Conservation (phyloP, 805 yeast species). For the Sugiyamaella valdiviana region DNA sequence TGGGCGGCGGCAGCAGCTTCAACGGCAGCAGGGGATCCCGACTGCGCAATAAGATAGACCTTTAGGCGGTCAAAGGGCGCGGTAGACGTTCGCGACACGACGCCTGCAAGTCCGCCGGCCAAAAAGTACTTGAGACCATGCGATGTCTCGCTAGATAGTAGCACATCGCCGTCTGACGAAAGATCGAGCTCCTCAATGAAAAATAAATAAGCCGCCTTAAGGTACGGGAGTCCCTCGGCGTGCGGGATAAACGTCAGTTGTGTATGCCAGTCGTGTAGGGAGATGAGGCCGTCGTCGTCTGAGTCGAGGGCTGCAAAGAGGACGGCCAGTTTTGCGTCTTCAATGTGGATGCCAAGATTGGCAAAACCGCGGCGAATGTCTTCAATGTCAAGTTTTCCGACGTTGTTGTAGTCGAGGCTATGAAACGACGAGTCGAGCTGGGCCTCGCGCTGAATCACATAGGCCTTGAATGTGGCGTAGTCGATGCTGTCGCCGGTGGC, state of each 20-base stretch:
- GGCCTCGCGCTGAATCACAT: constrained; percentile 59
- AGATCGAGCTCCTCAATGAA: constrained; percentile 76
- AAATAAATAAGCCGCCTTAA: constrained; percentile 73
- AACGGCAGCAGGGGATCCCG: constrained; percentile 31
- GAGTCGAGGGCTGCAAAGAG: constrained; percentile 52
- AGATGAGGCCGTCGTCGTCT: constrained; percentile 58
- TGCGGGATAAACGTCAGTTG: constrained; percentile 80
- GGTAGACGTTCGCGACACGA: constrained; percentile 89
- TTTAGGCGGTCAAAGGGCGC: constrained; percentile 96
- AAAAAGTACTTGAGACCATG: constrained; percentile 86
- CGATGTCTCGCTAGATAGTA: constrained; percentile 68
- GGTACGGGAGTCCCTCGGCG: constrained; percentile 39
- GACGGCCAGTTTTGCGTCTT: constrained; percentile 45
- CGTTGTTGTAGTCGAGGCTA: constrained; percentile 62
- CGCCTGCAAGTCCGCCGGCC: constrained; percentile 96
- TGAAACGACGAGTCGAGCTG: constrained; percentile 66
- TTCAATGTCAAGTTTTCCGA: constrained; percentile 57
- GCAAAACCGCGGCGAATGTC: constrained; percentile 66
- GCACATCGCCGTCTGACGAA: constrained; percentile 88
- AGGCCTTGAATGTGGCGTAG: constrained; percentile 58
- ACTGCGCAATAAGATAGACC: constrained; percentile 87
- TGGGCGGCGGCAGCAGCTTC: constrained; percentile 8
- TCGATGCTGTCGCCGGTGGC: constrained; percentile 42
- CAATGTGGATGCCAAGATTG: constrained; percentile 48
- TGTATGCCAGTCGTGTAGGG: constrained; percentile 82